These are phyloP conservation scores for Raffaelea ambrosiae DNA, from an alignment of 2,329 filamentous ascomycete species.

Conservation along the genomic window DNA sequence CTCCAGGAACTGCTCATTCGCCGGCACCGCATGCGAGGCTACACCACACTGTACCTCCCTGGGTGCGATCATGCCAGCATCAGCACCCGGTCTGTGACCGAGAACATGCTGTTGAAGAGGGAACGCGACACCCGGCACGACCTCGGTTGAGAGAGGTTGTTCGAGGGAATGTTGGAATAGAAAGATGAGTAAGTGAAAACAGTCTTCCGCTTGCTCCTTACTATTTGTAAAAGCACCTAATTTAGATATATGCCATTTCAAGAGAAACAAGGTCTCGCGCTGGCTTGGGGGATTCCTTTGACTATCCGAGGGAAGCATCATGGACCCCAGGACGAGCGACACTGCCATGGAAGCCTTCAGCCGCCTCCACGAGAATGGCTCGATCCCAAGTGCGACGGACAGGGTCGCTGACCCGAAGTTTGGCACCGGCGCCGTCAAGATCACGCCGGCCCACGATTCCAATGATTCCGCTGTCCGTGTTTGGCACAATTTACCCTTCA, in stretches of 20 bases:
- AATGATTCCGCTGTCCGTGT: too few relatives aligned
- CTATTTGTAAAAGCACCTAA: too few relatives aligned
- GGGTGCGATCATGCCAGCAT: conserved; percentile 97
- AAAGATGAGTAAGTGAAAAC: conserved; percentile 56
- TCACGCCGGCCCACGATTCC: conserved; percentile 89
- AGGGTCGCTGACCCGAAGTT: conserved; percentile 87
- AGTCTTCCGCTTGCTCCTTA: too few relatives aligned
- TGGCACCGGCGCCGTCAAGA: conserved; percentile 96
- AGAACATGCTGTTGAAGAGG: conserved; percentile 89
- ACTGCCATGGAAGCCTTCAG: conserved; percentile 87
- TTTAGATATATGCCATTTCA: conserved; percentile 58
- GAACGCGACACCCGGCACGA: conserved; percentile 87
- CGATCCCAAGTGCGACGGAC: conserved; percentile 79
- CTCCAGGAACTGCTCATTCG: conserved; percentile 83
- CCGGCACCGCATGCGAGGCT: conserved; percentile 84
- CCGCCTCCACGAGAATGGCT: conserved; percentile 77
- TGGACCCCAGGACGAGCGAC: conserved; percentile 76
- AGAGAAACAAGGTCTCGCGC: conserved; percentile 77
- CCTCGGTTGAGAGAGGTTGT: conserved; percentile 72
- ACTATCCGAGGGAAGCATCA: conserved; percentile 90
- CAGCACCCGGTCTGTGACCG: conserved; percentile 89
- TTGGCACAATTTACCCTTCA: conserved; percentile 76
- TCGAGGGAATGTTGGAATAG: conserved; percentile 79
- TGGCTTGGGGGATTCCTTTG: conserved; percentile 84
- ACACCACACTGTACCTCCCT: conserved; percentile 79